phyloP scores from a whole-genome alignment of 768 basidiomycete species.

The Naganishia friedmannii region DNA sequence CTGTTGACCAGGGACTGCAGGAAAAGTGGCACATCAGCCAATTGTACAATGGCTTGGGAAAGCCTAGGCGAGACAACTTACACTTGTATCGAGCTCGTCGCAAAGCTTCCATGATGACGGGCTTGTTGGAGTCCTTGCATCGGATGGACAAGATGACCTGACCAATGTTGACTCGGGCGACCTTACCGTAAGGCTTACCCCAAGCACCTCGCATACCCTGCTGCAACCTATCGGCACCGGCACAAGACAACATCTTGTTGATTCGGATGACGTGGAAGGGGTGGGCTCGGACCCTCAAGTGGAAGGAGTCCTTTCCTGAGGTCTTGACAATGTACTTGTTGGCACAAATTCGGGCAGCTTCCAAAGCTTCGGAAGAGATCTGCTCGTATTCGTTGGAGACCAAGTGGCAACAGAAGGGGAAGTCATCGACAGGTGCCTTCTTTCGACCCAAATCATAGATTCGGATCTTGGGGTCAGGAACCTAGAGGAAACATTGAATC shows the following conservation, averaged over 20 bases:
- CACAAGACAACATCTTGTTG: slow-evolving; percentile 99
- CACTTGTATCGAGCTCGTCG: slow-evolving; percentile 96
- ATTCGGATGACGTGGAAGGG: slow-evolving; percentile 98
- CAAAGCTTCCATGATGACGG: slow-evolving; percentile 92
- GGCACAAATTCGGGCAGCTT: slow-evolving; percentile 97
- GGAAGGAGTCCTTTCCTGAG: slow-evolving; percentile 97
- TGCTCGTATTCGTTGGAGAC: slow-evolving; percentile 99
- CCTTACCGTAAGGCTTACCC: slow-evolving; percentile 84
- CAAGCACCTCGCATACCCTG: slow-evolving; percentile 95
- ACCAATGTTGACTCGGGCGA: slow-evolving; percentile 93
- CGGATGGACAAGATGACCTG: slow-evolving; percentile 90
- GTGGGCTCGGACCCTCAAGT: slow-evolving; percentile 92
- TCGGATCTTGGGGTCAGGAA: slow-evolving; percentile 72
- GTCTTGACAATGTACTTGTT: slow-evolving; percentile 99
- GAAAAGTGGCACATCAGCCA: background rate
- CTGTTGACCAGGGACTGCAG: background rate
- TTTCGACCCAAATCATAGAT: slow-evolving; percentile 96
- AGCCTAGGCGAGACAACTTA: slow-evolving; percentile 66
- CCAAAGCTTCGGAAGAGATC: slow-evolving; percentile 88
- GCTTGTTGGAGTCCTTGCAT: slow-evolving; percentile 79
- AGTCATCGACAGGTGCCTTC: slow-evolving; percentile 93
- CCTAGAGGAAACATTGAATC: background rate
- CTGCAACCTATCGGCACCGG: slow-evolving; percentile 77
- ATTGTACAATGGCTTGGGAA: background rate
- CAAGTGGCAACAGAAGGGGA: slow-evolving; percentile 87